Evolutionary conservation across 2,329 filamentous ascomycete genomes (phyloP), one percentile per base, ranked within the genome.

Genomic region (Arachnopeziza araneosa): DNA sequence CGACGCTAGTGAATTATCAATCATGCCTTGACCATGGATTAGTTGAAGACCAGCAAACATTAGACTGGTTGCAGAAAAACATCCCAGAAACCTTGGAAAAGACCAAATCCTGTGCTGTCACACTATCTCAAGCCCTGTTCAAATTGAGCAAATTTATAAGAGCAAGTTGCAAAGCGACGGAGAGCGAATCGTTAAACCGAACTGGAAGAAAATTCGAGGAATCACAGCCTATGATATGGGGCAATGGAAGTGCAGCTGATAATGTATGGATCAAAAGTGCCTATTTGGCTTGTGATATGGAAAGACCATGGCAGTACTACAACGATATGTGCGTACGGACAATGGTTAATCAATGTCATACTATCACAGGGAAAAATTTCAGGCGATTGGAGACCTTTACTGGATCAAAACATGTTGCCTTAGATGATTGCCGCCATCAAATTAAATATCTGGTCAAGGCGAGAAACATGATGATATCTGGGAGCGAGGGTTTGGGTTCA

Each of bases 251-350:
- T 14, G 49, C 55, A 24, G 60, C 64, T 10, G 63, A 66, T 52
- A 63, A 65, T 57, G 49, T 58, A 2, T 66, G 63, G 64, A 65
- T 65, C 3, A 23, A 51, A 12, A 55, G 26, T 36, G 60, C 64
- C 2, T 64, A 64, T 21, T 24, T 23, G 44, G 56, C 61, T 24
- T 64, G 64, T 30, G 49, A 26, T 36, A 61, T 63, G 60, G 21
- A 50, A 7, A 60, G 30, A 23, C 61, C 63, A 4, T 65, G 63
- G 61, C 55, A 60, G 21, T 64, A 50, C 26, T 60, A 56, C 10
- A 63, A 64, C 26, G 57, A 65, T 24, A 66, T 61, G 63, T 66
- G 64, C 55, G 56, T 65, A 3, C 52, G 63, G 17, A 65, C 63
- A 1, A 50, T 64, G 21, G 63, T 65, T 2, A 56, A 56, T 19